Percentiles rank a stretch among this genome's conserved stretches.
Conservation (phyloP, 2,329 filamentous ascomycete species). For the Sarocladium brachiariae region DNA sequence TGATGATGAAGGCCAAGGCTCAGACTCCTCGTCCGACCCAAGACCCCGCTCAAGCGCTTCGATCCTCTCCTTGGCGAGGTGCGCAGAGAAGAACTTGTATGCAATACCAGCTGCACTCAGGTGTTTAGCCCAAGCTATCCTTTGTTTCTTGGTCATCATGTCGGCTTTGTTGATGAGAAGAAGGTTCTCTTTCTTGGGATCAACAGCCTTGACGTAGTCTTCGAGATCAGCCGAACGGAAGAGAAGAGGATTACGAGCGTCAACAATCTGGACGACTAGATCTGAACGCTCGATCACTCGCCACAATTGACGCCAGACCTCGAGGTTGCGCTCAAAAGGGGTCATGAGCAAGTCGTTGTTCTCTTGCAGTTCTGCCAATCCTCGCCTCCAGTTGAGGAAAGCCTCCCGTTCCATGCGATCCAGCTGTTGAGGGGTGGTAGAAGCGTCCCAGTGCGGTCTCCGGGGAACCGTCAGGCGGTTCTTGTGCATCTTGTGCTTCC, state of each 20-base stretch:
- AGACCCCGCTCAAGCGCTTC: constrained; percentile 59
- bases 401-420: constrained; percentile 72
- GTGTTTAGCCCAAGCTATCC: constrained; percentile 78
- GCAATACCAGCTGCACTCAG: constrained; percentile 74
- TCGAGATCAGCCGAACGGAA: constrained; percentile 94
- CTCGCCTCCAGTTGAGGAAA: constrained; percentile 82
- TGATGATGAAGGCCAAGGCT: constrained; percentile 5
- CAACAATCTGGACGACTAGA: constrained; percentile 94
- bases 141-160: constrained; percentile 89
- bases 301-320: constrained; percentile 98
- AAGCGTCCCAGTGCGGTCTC: constrained; percentile 80
- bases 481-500: constrained; percentile 78
- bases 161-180: constrained; percentile 97
- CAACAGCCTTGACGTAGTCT: constrained; percentile 87
- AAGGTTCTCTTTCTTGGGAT: constrained; percentile 81
- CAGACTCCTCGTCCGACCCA: constrained; percentile 32
- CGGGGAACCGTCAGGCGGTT: constrained; percentile 79
- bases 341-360: constrained; percentile 94
- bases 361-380: constrained; percentile 87
- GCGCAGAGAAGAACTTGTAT: constrained; percentile 95
- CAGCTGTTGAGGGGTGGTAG: constrained; percentile 76
- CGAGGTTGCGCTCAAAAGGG: constrained; percentile 92
- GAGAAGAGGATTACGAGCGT: constrained; percentile 87
- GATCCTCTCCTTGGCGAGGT: constrained; percentile 81
- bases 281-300: constrained; percentile 96